These are phyloP conservation scores for Aspergillus arachidicola DNA, from an alignment of 2,329 filamentous ascomycete species.

Conservation along the genomic window DNA sequence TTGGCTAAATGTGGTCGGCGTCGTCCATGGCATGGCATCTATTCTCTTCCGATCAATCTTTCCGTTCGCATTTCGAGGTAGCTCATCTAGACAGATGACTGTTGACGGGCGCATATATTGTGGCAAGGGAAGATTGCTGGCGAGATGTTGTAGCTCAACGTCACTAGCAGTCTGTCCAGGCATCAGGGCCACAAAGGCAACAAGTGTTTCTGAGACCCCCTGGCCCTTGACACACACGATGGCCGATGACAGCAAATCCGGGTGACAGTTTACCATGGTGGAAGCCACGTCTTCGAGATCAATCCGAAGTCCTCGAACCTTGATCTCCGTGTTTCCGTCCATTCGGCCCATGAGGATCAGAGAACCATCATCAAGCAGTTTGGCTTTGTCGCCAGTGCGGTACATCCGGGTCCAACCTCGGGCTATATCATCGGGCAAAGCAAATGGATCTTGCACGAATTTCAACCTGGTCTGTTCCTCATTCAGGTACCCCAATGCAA, in stretches of 20 bases:
- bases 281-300: slow-evolving; percentile 49
- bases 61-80: slow-evolving; percentile 29
- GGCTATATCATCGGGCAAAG: neutral
- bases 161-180: neutral
- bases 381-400: slow-evolving; percentile 31
- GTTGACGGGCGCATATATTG: slow-evolving; percentile 38
- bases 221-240: slow-evolving; percentile 3
- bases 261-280: slow-evolving; percentile 18
- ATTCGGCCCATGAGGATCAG: slow-evolving; percentile 29
- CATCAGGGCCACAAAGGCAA: slow-evolving; percentile 10
- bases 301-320: slow-evolving; percentile 35
- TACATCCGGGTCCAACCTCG: slow-evolving; percentile 29
- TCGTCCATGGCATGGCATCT: slow-evolving; percentile 25
- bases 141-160: slow-evolving; percentile 29
- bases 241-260: neutral
- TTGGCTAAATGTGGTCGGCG: neutral
- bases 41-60: slow-evolving; percentile 29
- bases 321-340: slow-evolving; percentile 25
- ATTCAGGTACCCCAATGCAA: slow-evolving; percentile 10
- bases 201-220: slow-evolving; percentile 22
- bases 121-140: slow-evolving; percentile 34
- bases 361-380: slow-evolving; percentile 25
- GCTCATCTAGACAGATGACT: slow-evolving; percentile 20
- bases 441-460: slow-evolving; percentile 6
- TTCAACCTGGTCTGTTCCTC: slow-evolving; percentile 1